Conservation (phyloP, 768 basidiomycete species). For the Termitomyces sp. region DNA sequence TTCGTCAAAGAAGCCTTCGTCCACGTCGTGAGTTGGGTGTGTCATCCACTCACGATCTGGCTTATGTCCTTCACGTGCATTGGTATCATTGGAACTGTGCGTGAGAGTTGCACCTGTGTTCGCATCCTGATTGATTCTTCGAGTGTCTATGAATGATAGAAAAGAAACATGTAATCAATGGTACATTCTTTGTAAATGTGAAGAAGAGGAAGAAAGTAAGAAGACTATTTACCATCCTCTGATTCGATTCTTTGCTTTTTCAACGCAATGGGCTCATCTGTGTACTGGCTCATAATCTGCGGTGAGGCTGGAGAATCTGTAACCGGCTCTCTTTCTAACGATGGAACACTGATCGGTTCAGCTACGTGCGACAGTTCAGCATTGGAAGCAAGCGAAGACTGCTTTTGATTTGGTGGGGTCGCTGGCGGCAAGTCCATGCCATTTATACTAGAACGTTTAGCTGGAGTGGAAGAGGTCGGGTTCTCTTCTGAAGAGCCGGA, state of each 20-base stretch:
- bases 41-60: slow-evolving; percentile 3
- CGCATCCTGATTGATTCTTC: slow-evolving; percentile 5
- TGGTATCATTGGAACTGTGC: slow-evolving; percentile 8
- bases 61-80: slow-evolving; percentile 9
- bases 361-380: neutral
- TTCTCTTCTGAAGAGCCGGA: slow-evolving; percentile 13
- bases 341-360: neutral
- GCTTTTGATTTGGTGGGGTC: slow-evolving; percentile 6
- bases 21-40: neutral
- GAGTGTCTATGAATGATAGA: slow-evolving; percentile 12
- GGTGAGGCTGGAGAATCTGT: neutral
- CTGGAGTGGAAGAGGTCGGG: slow-evolving; percentile 3
- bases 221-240: slow-evolving; percentile 21
- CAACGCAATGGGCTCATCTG: neutral
- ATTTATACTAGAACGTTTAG: slow-evolving; percentile 9
- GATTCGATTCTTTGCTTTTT: slow-evolving; percentile 5
- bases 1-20: slow-evolving; percentile 2
- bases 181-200: slow-evolving; percentile 14
- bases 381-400: slow-evolving; percentile 4
- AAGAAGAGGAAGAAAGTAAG: slow-evolving; percentile 14
- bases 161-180: slow-evolving; percentile 21
- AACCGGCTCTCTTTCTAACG: neutral
- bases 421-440: neutral
- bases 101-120: slow-evolving; percentile 4
- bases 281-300: slow-evolving; percentile 3